phyloP scores from a whole-genome alignment of 176 grass and related monocot genomes.

The Metroxylon sagu region DNA sequence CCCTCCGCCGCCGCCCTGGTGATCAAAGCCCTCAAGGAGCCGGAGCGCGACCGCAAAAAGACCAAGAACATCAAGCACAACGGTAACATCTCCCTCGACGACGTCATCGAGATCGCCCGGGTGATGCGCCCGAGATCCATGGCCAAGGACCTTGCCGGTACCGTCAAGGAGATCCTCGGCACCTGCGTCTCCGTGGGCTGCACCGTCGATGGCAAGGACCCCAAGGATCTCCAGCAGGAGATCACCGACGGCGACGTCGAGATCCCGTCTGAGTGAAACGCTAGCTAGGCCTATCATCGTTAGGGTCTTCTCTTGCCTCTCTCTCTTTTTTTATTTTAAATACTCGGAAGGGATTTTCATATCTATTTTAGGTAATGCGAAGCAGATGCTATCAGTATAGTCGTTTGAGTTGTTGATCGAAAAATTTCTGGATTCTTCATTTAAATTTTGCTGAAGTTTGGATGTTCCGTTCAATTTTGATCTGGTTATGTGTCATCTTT shows the following conservation, averaged over 20 bases:
- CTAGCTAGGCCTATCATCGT: no score
- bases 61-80: not conserved
- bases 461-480: no score
- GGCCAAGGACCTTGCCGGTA: constrained; percentile 1
- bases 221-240: not conserved
- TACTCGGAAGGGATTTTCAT: no score
- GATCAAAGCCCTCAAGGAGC: not conserved
- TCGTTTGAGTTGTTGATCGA: no score
- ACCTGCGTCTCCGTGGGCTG: not conserved
- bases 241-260: not conserved
- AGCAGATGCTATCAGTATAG: no score
- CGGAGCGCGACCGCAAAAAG: not conserved
- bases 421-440: no score
- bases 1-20: not conserved
- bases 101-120: not conserved
- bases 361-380: no score
- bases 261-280: not conserved
- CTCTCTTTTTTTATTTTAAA: no score
- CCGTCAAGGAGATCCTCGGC: not conserved
- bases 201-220: constrained; percentile 6
- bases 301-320: no score
- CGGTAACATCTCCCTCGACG: no score
- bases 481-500: no score
- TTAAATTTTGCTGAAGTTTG: no score
- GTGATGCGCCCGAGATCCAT: not conserved